A percentile compares a stretch with the other conserved stretches of the same genome.
Evolutionary conservation across 352 stramenopile species (phyloP).

Genomic region (Phytophthora sp.): DNA sequence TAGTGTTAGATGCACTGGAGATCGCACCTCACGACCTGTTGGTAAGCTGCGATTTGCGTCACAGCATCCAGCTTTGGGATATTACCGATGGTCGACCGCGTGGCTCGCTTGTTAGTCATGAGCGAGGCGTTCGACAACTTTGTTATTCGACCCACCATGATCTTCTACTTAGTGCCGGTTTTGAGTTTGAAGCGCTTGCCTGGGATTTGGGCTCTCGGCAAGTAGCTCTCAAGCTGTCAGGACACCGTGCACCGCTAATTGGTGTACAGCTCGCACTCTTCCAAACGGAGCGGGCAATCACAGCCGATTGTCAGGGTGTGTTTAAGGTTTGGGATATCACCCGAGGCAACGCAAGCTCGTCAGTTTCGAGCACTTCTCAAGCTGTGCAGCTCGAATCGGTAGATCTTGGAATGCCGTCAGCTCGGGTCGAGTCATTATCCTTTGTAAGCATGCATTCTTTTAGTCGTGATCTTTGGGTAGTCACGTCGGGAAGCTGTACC

Average conservation of each 20-base stretch:
- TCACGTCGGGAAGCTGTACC: slow-evolving; percentile 49
- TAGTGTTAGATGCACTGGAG: slow-evolving; percentile 75
- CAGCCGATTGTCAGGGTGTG: slow-evolving; percentile 66
- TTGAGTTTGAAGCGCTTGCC: slow-evolving; percentile 83
- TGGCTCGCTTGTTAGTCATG: slow-evolving; percentile 65
- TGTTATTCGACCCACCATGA: slow-evolving; percentile 80
- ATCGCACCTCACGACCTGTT: slow-evolving; percentile 79
- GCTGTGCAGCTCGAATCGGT: slow-evolving; percentile 73
- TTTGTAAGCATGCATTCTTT: slow-evolving; percentile 65
- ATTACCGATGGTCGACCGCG: slow-evolving; percentile 70
- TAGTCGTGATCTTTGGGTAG: slow-evolving; percentile 68
- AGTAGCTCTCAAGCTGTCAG: slow-evolving; percentile 64
- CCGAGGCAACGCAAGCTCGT: slow-evolving; percentile 35
- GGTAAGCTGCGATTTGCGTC: slow-evolving; percentile 75
- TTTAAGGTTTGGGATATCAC: slow-evolving; percentile 91
- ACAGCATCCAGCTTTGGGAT: slow-evolving; percentile 83
- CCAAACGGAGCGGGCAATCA: slow-evolving; percentile 85
- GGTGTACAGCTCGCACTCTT: slow-evolving; percentile 74
- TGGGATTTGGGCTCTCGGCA: slow-evolving; percentile 87
- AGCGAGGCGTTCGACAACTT: slow-evolving; percentile 74
- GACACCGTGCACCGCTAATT: slow-evolving; percentile 79
- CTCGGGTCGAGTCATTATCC: slow-evolving; percentile 55
- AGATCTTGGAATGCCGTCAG: slow-evolving; percentile 57
- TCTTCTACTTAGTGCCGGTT: slow-evolving; percentile 80
- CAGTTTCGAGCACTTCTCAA: slow-evolving; percentile 41